Percentiles rank a stretch among this genome's conserved stretches.
Evolutionary conservation across 306 rosid species (phyloP).

Genomic region (Astragalus glycyphyllos): DNA sequence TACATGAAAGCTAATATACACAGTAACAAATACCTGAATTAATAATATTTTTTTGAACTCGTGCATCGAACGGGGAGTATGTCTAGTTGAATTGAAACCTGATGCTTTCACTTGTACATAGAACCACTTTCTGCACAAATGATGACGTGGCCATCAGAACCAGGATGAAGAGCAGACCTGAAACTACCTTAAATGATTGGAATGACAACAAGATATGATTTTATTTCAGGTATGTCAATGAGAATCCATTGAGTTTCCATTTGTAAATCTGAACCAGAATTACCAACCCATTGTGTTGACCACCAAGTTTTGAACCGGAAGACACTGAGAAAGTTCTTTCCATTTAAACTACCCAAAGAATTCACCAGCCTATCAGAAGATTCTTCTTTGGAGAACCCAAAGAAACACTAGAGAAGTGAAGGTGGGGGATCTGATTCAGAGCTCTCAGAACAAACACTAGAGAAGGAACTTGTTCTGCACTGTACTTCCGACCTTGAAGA

Average conservation of each 20-base stretch:
- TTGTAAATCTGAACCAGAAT: constrained; percentile 82
- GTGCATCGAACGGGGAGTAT: no score
- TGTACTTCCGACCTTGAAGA: no score
- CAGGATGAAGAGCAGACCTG: constrained; percentile 77
- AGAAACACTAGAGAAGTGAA: constrained; percentile 63
- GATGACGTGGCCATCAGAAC: constrained; percentile 64
- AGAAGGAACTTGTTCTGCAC: no score
- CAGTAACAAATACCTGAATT: no score
- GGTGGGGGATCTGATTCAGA: constrained; percentile 65
- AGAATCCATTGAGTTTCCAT: constrained; percentile 91
- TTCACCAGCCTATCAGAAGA: constrained; percentile 67
- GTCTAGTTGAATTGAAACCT: constrained; percentile 52
- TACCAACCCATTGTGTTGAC: constrained; percentile 93
- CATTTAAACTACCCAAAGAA: constrained; percentile 65
- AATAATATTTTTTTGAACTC: no score
- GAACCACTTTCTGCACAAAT: constrained; percentile 88
- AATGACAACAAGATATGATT: constrained; percentile 64
- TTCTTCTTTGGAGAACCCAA: constrained; percentile 57
- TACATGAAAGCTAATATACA: no score
- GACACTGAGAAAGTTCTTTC: constrained; percentile 66
- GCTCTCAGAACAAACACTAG: constrained; percentile 42
- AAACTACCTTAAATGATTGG: constrained; percentile 71
- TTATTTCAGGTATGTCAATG: constrained; percentile 67
- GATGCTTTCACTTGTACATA: constrained; percentile 55
- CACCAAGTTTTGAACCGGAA: constrained; percentile 97